Conservation (phyloP, 352 stramenopile genomes). For the Pythium sp. region DNA sequence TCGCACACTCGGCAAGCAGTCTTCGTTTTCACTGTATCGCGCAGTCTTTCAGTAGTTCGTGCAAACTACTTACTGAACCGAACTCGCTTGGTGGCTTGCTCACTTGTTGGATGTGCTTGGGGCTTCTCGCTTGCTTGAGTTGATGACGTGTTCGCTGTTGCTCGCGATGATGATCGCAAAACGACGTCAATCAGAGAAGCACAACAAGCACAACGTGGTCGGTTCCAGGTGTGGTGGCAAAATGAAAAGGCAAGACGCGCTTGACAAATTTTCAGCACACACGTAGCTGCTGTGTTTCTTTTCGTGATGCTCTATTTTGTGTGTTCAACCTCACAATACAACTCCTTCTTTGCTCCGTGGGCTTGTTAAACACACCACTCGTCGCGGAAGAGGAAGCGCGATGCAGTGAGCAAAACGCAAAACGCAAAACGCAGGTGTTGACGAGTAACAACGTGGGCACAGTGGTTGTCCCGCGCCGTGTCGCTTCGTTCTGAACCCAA, state of each 20-base stretch:
- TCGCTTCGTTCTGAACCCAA: conserved; percentile 15
- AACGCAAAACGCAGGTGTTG: not conserved
- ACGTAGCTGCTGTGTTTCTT: conserved; percentile 16
- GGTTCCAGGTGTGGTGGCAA: conserved; percentile 11
- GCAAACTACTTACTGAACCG: conserved; percentile 35
- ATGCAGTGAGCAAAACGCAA: conserved; percentile 6
- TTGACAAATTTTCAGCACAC: conserved; percentile 19
- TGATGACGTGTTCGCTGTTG: not conserved
- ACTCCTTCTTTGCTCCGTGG: conserved; percentile 10
- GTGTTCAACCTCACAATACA: conserved; percentile 22
- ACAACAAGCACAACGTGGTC: conserved; percentile 8
- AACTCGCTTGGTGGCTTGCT: conserved; percentile 5
- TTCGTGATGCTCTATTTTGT: conserved; percentile 23
- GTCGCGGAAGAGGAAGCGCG: conserved; percentile 8
- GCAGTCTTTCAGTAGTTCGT: conserved; percentile 34
- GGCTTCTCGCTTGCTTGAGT: not conserved
- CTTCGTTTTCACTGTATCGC: conserved; percentile 44
- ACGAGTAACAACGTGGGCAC: not conserved
- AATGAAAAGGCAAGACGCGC: conserved; percentile 20
- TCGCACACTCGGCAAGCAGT: conserved; percentile 29
- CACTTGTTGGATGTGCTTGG: conserved; percentile 7
- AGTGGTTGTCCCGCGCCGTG: not conserved
- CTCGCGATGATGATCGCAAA: conserved; percentile 6
- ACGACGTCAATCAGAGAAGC: conserved; percentile 9
- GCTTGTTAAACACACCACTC: conserved; percentile 3